Conservation (phyloP, 179 eudicot genomes). For the Beta macrorhiza region DNA sequence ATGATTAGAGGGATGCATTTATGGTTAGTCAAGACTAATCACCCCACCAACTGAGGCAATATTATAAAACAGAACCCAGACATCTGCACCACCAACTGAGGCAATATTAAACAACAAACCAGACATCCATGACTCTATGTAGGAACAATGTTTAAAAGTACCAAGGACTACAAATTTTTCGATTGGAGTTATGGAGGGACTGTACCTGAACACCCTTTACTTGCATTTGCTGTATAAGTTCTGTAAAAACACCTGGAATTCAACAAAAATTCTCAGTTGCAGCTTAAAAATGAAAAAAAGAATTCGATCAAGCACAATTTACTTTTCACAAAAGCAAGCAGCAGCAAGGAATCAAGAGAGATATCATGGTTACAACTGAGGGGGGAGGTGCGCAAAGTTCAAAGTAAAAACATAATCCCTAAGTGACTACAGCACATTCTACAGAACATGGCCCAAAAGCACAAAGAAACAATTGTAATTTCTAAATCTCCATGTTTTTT, state of each 20-base stretch:
- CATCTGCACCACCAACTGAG: no score
- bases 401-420: neutral
- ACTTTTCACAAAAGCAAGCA: neutral
- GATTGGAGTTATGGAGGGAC: neutral
- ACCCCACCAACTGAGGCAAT: neutral
- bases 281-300: constrained; percentile 2
- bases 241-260: constrained; percentile 87
- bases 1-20: neutral
- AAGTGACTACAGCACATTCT: neutral
- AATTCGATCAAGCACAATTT: neutral
- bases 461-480: neutral
- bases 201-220: constrained; percentile 95
- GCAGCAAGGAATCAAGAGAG: neutral
- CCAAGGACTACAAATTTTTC: neutral
- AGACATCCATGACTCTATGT: neutral
- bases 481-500: neutral
- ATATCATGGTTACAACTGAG: neutral
- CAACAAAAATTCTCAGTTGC: constrained; percentile 19
- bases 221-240: constrained; percentile 97
- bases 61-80: no score
- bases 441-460: neutral
- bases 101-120: neutral
- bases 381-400: neutral
- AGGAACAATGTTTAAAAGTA: neutral
- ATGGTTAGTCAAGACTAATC: neutral